phyloP scores from a whole-genome alignment of 495 filamentous ascomycete species.

The Hyaloscypha bicolor region DNA sequence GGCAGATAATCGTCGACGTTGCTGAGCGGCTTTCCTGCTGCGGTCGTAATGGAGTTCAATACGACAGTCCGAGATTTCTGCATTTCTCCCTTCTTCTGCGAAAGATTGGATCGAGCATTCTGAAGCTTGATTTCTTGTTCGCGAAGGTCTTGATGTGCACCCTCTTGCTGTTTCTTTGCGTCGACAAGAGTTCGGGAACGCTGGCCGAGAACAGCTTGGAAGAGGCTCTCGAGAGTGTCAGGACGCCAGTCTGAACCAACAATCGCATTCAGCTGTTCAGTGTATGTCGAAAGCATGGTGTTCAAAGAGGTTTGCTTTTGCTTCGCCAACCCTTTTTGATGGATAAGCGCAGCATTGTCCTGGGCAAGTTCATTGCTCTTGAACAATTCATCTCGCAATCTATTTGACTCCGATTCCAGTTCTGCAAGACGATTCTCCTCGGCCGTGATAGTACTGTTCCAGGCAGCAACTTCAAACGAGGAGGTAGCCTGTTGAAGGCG shows the following conservation, averaged over 20 bases:
- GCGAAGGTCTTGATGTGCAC: constrained; percentile 69
- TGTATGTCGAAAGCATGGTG: constrained; percentile 76
- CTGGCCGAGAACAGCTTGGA: constrained; percentile 63
- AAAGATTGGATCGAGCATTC: constrained; percentile 58
- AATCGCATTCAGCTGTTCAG: constrained; percentile 62
- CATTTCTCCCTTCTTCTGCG: constrained; percentile 65
- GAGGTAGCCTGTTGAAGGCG: constrained; percentile 63
- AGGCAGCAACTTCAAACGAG: constrained; percentile 59
- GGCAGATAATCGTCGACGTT: constrained; percentile 44
- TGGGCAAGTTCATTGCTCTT: constrained; percentile 77
- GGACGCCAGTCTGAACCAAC: constrained; percentile 68
- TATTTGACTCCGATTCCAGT: constrained; percentile 68
- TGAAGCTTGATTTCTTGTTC: constrained; percentile 79
- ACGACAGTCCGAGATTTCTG: constrained; percentile 56
- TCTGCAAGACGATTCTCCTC: constrained; percentile 62
- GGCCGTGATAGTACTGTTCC: constrained; percentile 68
- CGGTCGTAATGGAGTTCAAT: constrained; percentile 39
- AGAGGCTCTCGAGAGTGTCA: constrained; percentile 69
- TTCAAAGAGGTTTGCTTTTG: constrained; percentile 70
- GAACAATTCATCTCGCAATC: constrained; percentile 73
- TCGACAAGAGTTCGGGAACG: constrained; percentile 55
- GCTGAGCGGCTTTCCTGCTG: constrained; percentile 27
- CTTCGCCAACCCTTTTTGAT: constrained; percentile 73
- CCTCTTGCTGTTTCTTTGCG: constrained; percentile 68
- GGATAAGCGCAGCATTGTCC: constrained; percentile 77